A percentile compares a stretch with the other conserved stretches of the same genome.
phyloP scores from a whole-genome alignment of 768 basidiomycete genomes.

The Hortiboletus flavorubellus region DNA sequence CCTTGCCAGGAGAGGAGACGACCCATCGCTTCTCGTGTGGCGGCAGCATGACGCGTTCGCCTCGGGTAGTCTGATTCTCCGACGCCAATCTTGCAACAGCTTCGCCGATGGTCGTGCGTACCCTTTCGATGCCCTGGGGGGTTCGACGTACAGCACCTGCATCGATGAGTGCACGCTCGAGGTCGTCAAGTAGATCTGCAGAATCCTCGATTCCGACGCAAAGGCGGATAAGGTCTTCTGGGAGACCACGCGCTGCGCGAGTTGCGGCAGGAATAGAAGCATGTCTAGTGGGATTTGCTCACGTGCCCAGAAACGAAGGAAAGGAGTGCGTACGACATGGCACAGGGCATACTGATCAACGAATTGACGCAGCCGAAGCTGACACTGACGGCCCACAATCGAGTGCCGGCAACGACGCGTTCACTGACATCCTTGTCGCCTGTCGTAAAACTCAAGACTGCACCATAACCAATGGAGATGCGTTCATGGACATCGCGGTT shows the following conservation, averaged over 20 bases:
- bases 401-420: slow-evolving; percentile 85
- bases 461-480: slow-evolving; percentile 88
- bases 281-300: slow-evolving; percentile 47
- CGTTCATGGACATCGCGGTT: slow-evolving; percentile 85
- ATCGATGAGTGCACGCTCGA: slow-evolving; percentile 87
- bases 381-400: slow-evolving; percentile 96
- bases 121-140: slow-evolving; percentile 40
- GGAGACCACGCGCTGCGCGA: slow-evolving; percentile 94
- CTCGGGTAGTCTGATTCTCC: slow-evolving; percentile 24
- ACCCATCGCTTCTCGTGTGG: slow-evolving; percentile 63
- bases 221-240: slow-evolving; percentile 97
- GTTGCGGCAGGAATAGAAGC: slow-evolving; percentile 95
- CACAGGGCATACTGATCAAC: slow-evolving; percentile 97
- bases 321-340: slow-evolving; percentile 86
- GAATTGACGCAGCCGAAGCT: slow-evolving; percentile 98
- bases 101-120: slow-evolving; percentile 47
- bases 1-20: slow-evolving; percentile 95
- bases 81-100: slow-evolving; percentile 68
- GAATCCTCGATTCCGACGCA: slow-evolving; percentile 99
- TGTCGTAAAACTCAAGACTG: slow-evolving; percentile 93
- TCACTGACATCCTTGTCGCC: slow-evolving; percentile 89
- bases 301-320: neutral
- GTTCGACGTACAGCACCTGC: slow-evolving; percentile 80
- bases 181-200: slow-evolving; percentile 88
- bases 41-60: neutral